Base-by-base conservation (phyloP, 805 yeast genomes). In the Lachancea meyersii region DNA sequence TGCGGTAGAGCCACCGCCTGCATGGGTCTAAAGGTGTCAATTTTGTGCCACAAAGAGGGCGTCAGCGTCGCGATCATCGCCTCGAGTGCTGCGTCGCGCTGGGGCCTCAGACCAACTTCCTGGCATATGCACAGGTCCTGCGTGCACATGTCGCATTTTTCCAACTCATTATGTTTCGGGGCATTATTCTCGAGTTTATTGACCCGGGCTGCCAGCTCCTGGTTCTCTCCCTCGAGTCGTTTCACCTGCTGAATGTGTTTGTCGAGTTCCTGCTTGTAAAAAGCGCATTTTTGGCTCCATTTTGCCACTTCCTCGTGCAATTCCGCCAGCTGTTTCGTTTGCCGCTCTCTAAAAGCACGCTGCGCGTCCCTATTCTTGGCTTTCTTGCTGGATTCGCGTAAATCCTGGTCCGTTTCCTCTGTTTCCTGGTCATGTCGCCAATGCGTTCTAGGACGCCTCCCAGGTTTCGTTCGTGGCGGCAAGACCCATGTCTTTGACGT, bases 301-400 rank as follows among this genome's bases (percentile, higher is more conserved):
- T 48, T 44, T 5, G 50, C 52, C 10, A 60, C 52, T 1, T 50
- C 40, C 8, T 73, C 76, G 59, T 86, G 95, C 42, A 89, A 69
- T 57, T 84, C 94, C 45, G 78, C 79, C 6, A 87, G 86, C 40
- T 88, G 67, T 24, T 84, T 83, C 16, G 96, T 94, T 53, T 94
- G 69, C 50, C 96, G 72, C 60, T 87, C 94, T 50, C 96, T 68
- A 66, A 86, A 86, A 2, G 97, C 94, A 45, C 95, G 60, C 68
- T 89, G 95, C 18, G 96, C 95, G n/a, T 93, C 95, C 45, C 96
- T 69, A 59, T 88, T 88, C 62, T 85, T 96, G 16, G 28, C 36
- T 23, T 41, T 35, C 7, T 38, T 22, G 61, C 86, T 85, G 18
- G 82, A 78, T 1, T 89, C 88, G 0, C 95, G 94, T 19, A 23